Evolutionary conservation across 768 basidiomycete genomes (phyloP), one percentile per base, ranked within the genome.

Genomic region (Austroboletus eburneus): DNA sequence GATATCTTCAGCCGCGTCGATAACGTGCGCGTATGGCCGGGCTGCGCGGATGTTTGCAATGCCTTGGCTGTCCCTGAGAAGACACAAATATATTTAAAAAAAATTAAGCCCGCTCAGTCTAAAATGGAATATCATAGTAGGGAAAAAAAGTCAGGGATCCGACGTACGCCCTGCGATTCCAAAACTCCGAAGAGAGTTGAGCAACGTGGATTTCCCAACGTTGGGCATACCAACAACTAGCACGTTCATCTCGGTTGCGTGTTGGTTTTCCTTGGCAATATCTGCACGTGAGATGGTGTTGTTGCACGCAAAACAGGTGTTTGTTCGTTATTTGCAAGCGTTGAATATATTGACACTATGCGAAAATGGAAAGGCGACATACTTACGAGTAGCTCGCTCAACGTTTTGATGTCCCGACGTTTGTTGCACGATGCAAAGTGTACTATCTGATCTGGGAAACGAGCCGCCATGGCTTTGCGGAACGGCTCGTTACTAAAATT

Each of bases 171-270:
- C 92, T 57, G 77, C 73, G 37, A 95, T 88, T 10, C 95, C 95
- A 60, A 83, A 83, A 58, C 80, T 83, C 35, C 95, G 80, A 22
- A 99, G 75, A 1, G 91, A 81, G 61, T 99, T 99, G 12, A 99
- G 72, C 42, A 98, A 68, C 3, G 91, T 94, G 13, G 94, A 97
- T 70, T 99, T 98, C 34, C 95, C 95, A 39, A 97, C 92, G 65
- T 98, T 98, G 16, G 96, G 96, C 95, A 99, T 98, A 20, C 96
- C 96, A 48, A 96, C 85, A 20, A 98, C 91, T 3, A 97, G 76
- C 7, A 97, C 85, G 57, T 93, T 92, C 55, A 91, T 69, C 62
- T 87, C 87, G 56, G 82, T 79, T 39, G 80, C 76, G 52, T 88
- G 78, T 42, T 80, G 80, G 61, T 83, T 77, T 34, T 73, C 72